A percentile compares a stretch with the other conserved stretches of the same genome.
phyloP scores from a whole-genome alignment of 768 basidiomycete species.

The Rhizopogon vinicolor region DNA sequence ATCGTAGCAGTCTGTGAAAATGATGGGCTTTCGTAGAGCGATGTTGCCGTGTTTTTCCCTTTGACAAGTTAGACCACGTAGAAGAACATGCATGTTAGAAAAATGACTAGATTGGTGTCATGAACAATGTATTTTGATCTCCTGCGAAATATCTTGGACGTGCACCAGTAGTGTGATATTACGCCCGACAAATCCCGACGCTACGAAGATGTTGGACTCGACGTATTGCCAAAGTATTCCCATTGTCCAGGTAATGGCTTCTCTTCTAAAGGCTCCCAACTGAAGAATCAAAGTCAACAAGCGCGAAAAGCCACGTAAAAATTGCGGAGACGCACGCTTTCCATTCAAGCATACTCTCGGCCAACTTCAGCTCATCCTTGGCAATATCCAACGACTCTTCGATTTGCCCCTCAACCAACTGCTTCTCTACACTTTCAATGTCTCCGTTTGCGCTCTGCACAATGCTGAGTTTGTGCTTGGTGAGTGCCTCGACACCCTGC shows the following conservation, averaged over 20 bases:
- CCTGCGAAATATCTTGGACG: neutral
- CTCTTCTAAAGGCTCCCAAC: conserved; percentile 89
- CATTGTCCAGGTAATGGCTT: conserved; percentile 81
- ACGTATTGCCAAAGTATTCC: conserved; percentile 68
- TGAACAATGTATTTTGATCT: neutral
- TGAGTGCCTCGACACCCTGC: conserved; percentile 82
- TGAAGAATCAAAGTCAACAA: conserved; percentile 24
- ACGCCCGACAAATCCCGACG: conserved; percentile 26
- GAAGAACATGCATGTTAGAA: neutral
- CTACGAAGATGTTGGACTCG: conserved; percentile 31
- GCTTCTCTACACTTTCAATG: conserved; percentile 62
- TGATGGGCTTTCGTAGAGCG: neutral
- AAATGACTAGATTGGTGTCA: neutral
- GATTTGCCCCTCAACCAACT: conserved; percentile 79
- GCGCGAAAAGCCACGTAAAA: conserved; percentile 1
- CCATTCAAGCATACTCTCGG: conserved; percentile 87
- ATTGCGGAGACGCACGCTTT: conserved; percentile 71
- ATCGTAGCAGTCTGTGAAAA: conserved; percentile 15
- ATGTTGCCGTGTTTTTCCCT: neutral
- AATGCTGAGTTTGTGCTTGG: conserved; percentile 71
- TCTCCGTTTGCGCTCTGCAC: conserved; percentile 68
- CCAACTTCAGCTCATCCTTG: conserved; percentile 74
- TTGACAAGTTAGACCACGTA: neutral
- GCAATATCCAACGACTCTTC: conserved; percentile 85
- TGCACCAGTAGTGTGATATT: neutral